Base-by-base conservation (phyloP, 2,329 filamentous ascomycete genomes). In the Fusarium annulatum region DNA sequence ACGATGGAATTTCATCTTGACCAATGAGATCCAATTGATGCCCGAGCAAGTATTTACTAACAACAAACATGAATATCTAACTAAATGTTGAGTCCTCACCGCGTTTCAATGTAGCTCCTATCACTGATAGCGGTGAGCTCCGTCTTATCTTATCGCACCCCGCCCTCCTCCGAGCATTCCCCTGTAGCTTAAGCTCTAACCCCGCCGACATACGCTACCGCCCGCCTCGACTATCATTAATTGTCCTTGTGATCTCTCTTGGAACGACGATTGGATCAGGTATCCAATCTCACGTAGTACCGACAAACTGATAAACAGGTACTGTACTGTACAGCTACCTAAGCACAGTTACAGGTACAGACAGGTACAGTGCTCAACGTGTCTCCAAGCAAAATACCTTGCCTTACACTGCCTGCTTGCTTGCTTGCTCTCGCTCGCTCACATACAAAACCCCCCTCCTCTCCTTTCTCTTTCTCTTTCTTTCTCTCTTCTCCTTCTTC, bases 91-190 rank as follows among this genome's bases (percentile, higher is more conserved):
- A 67, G 53, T 67, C 30, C 69, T 72, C 69, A 72, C 68, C 68
- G 68, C 68, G 68, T 71, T 71, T 71, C 67, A 52, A 66, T 70
- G 49, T 26, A 41, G 39, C 33, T 51, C 46, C 59, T 62, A 55
- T 56, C 41, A 26, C 57, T 49, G 46, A 56, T 42, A 69, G 64
- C 76, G 76, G 76, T 60, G 74, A 78, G 76, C 75, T 78, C 76
- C 76, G 76, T 71, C 76, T 79, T 79, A 79, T 79, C 78, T 79
- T 78, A 79, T 79, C 77, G 69, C 55, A 63, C 71, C 58, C 69
- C 67, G 68, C 75, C 69, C 63, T 69, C 60, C 73, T 69, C 67
- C 73, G 71, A 52, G 45, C 69, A 57, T 63, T 63, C 61, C 66
- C 67, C 73, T 61, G 63, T 51, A 70, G 57, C 59, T 61, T 59